phyloP scores from a whole-genome alignment of 1,284 basidiomycete genomes.

The Ganoderma sinense region DNA sequence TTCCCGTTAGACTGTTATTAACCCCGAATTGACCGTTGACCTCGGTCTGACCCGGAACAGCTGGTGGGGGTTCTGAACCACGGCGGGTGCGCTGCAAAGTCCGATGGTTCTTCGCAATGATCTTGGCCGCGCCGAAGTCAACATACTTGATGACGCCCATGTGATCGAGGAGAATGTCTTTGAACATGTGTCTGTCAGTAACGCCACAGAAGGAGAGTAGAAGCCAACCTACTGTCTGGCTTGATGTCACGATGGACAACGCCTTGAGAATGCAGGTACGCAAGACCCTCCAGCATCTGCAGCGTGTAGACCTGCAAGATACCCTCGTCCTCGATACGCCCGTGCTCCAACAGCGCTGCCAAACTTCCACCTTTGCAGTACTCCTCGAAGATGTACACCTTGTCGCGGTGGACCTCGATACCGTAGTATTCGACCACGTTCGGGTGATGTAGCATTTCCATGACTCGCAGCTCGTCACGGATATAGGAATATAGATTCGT shows the following conservation, averaged over 20 bases:
- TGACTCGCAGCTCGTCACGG: constrained; percentile 96
- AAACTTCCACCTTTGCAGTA: constrained; percentile 97
- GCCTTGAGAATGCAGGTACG: constrained; percentile 92
- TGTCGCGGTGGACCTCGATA: constrained; percentile 98
- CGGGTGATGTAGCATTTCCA: constrained; percentile 98
- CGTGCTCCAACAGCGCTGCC: constrained; percentile 90
- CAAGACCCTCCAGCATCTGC: constrained; percentile 96
- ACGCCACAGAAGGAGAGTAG: constrained; percentile 7
- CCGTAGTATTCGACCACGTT: constrained; percentile 99
- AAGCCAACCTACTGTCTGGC: constrained; percentile 86
- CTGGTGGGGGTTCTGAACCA: constrained; percentile 44
- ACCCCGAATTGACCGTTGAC: constrained; percentile 48
- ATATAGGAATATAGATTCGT: constrained; percentile 93
- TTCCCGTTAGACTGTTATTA: constrained; percentile 93
- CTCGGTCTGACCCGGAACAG: constrained; percentile 1
- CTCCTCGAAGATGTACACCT: constrained; percentile 99
- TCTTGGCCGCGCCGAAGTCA: constrained; percentile 98
- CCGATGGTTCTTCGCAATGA: constrained; percentile 92
- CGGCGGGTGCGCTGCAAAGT: constrained; percentile 84
- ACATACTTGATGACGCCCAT: constrained; percentile 96
- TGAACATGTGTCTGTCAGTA: constrained; percentile 9
- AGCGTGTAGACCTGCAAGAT: constrained; percentile 96
- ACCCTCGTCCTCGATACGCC: constrained; percentile 96
- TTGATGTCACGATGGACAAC: constrained; percentile 99
- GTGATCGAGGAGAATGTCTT: constrained; percentile 96